Conservation (phyloP, 164 flowering plant species). For the Echeveria elegans region DNA sequence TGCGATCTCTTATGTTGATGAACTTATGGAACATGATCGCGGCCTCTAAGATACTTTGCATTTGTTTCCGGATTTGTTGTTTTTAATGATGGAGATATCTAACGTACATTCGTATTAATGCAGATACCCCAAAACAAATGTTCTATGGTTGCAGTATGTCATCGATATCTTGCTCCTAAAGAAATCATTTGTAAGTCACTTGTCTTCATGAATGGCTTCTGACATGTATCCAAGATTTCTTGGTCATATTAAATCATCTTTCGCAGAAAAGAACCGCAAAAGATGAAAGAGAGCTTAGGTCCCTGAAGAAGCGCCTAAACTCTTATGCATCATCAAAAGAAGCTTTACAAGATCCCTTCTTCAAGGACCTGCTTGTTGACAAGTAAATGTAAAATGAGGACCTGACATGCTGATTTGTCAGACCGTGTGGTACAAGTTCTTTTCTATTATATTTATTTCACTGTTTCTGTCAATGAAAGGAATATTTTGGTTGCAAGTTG, state of each 20-base stretch:
- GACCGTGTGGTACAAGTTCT: background rate
- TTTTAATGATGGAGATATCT: constrained; percentile 10
- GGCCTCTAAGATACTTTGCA: background rate
- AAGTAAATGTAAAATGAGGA: constrained; percentile 1
- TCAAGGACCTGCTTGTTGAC: constrained; percentile 43
- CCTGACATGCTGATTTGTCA: constrained; percentile 1
- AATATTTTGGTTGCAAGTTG: background rate
- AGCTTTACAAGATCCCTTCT: constrained; percentile 64
- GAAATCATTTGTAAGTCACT: constrained; percentile 82
- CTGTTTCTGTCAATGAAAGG: background rate
- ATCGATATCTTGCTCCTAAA: constrained; percentile 73
- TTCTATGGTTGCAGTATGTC: constrained; percentile 82
- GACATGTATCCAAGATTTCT: background rate
- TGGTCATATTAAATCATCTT: background rate
- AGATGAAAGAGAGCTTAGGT: constrained; percentile 67
- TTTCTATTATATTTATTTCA: background rate
- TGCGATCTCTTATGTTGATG: constrained; percentile 14
- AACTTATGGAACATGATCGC: background rate
- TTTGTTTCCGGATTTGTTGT: background rate
- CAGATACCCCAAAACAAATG: constrained; percentile 92
- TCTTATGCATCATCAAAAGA: constrained; percentile 60
- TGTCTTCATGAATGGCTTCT: background rate
- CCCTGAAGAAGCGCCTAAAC: constrained; percentile 68
- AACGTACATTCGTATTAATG: constrained; percentile 9
- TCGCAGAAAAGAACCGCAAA: constrained; percentile 59